Conservation (phyloP, 176 grass and related monocot species). For the Sorghum bicolor region Sorghum_bicolor_NCBIv3 NC_012874.2:14741001-14741500, state of each 20-base stretch:
- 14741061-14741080: not conserved
- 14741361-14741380: not conserved
- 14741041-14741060: not conserved
- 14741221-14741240: not conserved
- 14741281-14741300: not conserved
- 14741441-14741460: not conserved
- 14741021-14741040: not conserved
- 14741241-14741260: not conserved
- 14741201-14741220: not conserved
- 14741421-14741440: not conserved
- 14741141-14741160: slow-evolving; percentile 16
- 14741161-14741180: not conserved
- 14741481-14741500: not conserved
- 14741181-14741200: not conserved
- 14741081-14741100: not conserved
- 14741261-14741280: not conserved
- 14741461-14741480: not conserved
- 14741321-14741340: not conserved
- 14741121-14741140: not conserved
- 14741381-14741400: not conserved
- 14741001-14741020: not conserved
- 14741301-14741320: not conserved
- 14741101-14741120: not conserved
- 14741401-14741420: not conserved
- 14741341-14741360: not conserved